Evolutionary conservation across 331 rosid genomes (phyloP).

Genomic region (Telfairia occidentalis): DNA sequence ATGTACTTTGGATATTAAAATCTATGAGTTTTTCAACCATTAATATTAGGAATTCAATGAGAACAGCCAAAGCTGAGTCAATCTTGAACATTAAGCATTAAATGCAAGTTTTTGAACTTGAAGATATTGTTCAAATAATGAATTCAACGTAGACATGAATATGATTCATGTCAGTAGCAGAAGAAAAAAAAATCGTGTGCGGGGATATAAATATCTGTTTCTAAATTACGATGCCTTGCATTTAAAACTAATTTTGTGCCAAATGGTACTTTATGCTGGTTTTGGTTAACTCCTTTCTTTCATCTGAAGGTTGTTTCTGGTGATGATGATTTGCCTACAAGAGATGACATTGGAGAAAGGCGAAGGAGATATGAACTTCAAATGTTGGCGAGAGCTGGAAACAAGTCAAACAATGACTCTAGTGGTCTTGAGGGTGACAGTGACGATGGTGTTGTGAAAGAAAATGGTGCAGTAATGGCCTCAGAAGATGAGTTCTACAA

Average conservation of each 20-base stretch:
- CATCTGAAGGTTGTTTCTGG: slow-evolving; percentile 61
- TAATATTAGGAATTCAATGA: background rate
- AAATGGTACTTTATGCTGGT: background rate
- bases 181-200: background rate
- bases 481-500: slow-evolving; percentile 60
- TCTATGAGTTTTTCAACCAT: too few species aligned
- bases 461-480: slow-evolving; percentile 27
- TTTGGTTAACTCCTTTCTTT: slow-evolving; percentile 4
- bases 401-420: slow-evolving; percentile 30
- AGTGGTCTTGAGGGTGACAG: slow-evolving; percentile 24
- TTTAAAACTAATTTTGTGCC: background rate
- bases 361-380: slow-evolving; percentile 48
- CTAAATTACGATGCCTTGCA: background rate
- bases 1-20: too few species aligned
- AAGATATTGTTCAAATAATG: background rate
- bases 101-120: background rate
- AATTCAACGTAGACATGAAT: background rate
- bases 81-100: background rate
- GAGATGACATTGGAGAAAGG: slow-evolving; percentile 62
- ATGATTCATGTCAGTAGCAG: background rate
- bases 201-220: background rate
- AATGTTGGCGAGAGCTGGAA: slow-evolving; percentile 66
- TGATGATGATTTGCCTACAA: slow-evolving; percentile 73
- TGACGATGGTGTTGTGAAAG: slow-evolving; percentile 30
- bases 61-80: background rate